Percentiles rank a stretch among this genome's conserved stretches.
Conservation (phyloP, 495 filamentous ascomycete genomes). For the Aspergillus ostianus region DNA sequence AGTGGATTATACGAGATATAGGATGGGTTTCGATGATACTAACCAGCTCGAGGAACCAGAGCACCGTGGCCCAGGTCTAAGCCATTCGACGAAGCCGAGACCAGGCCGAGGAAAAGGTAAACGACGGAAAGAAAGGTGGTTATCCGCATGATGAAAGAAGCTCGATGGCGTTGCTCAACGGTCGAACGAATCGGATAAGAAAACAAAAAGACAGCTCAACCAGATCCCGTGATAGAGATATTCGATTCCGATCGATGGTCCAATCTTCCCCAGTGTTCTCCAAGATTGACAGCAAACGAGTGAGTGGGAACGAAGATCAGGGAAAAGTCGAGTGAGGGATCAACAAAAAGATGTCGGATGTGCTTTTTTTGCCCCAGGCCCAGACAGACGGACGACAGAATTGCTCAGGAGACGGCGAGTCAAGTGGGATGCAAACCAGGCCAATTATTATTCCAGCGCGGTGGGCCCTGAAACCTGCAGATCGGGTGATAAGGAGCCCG, state of each 20-base stretch:
- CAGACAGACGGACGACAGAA: not conserved
- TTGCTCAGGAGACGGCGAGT: not conserved
- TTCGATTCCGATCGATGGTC: slow-evolving; percentile 8
- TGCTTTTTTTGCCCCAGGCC: not conserved
- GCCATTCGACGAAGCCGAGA: slow-evolving; percentile 51
- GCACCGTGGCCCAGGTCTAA: slow-evolving; percentile 28
- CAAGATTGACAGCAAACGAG: slow-evolving; percentile 5
- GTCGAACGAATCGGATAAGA: not conserved
- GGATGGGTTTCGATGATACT: slow-evolving; percentile 4
- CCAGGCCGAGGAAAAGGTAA: slow-evolving; percentile 44
- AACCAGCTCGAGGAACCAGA: slow-evolving; percentile 37
- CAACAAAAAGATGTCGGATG: not conserved
- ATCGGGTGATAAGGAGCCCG: slow-evolving; percentile 19
- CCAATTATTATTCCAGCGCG: slow-evolving; percentile 9
- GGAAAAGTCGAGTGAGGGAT: not conserved
- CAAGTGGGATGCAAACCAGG: not conserved
- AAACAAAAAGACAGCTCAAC: not conserved
- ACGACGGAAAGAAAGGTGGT: slow-evolving; percentile 30
- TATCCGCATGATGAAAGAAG: slow-evolving; percentile 33
- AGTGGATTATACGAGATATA: not conserved
- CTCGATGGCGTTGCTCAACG: not conserved
- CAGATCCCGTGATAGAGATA: slow-evolving; percentile 1
- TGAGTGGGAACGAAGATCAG: slow-evolving; percentile 1
- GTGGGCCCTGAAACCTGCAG: slow-evolving; percentile 21
- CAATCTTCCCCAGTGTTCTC: slow-evolving; percentile 1